Base-by-base conservation (phyloP, 148 eudicot species). In the Rhododendron vialii region DNA sequence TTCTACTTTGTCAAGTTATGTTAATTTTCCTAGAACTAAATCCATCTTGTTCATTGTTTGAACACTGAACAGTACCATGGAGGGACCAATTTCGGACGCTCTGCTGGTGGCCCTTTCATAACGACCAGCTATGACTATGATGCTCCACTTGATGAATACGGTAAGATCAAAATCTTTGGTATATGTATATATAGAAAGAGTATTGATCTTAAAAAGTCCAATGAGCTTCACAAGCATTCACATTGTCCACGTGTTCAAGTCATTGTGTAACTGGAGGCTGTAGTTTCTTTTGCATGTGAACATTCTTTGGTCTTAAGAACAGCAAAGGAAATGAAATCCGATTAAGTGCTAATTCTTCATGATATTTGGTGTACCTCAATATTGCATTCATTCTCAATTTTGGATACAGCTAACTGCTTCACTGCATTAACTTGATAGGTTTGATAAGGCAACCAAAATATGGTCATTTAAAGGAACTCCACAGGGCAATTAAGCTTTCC, bases 81-180 rank as follows among this genome's bases (percentile, higher is more conserved):
- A 36, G 99, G 99, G 83, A 96, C 99, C 30, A 96, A 96, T 86
- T 96, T 96, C 28, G 99, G 98, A 41, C 91, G 98, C 67, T 89
- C 98, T 33, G 95, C 99, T 57, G 99, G 99, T 63, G 99, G 99
- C 80, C 99, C 99, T 55, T 96, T 96, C 87, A 89, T 96, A 79
- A 93, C 95, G n/a, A 96, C 99, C 63, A 95, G 95, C 91, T 96
- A 96, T 79, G 99, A 96, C 89, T 96, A 96, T 82, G 95, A 96
- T 89, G 98, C 98, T 88, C 98, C 98, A 73, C 92, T 96, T 79
- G 98, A 96, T 86, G 99, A 96, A 92, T 96, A 94, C 78, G 99
- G 99, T 96, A 87, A 90, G 86, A 45, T 57, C 9, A 82, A 28
- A 85, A 63, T 7, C 73, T 65, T 24, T 1, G 28, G 24, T 11